Evolutionary conservation across 2,329 filamentous ascomycete species (phyloP), one percentile per base, ranked within the genome.

Genomic region (Calonectria pauciramosa): DNA sequence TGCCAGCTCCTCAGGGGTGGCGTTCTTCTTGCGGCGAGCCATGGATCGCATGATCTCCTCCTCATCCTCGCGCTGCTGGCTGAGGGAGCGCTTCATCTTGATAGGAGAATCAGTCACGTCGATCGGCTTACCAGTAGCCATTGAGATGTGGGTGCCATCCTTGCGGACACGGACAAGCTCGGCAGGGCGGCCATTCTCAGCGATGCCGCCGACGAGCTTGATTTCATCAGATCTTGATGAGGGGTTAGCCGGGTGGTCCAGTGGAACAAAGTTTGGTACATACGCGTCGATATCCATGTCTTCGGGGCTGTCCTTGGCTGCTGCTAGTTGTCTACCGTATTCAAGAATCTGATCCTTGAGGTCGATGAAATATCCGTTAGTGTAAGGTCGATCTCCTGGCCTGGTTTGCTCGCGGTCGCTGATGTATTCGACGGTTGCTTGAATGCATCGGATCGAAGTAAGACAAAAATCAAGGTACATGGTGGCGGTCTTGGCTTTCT

Each of bases 351-450:
- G 96, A 85, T 97, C 95, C 85, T 97, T 93, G 75, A 99, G 93
- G 88, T 99, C 96, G 87, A 98, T 94, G 85, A 98, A 98, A 87
- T 99, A 99, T 84, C 95, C 95, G 90, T 94, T 95, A 90, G 94
- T 97, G 89, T 98, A 99, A 79, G 96, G 95, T 82, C 94, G 93
- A 86, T 99, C 96, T 86, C 92, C 89, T 74, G 95, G 94, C 84
- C 95, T 92, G 79, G 93, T 93, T 87, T 96, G 95, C 85, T 99
- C 96, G 84, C 93, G 93, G 84, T 97, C 95, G 89, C 92, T 93
- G 78, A 98, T 90, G 86, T 94, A 93, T 86, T 95, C 93, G 85
- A 97, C 95, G 74, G 95, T 97, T 77, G 95, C 93, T 89, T 97
- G 94, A 84, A 98, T 93, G 87, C 96, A 97, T 85, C 93, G 93